These are phyloP conservation scores for Cryomyces antarcticus DNA, from an alignment of 495 filamentous ascomycete species.

Conservation along the genomic window DNA sequence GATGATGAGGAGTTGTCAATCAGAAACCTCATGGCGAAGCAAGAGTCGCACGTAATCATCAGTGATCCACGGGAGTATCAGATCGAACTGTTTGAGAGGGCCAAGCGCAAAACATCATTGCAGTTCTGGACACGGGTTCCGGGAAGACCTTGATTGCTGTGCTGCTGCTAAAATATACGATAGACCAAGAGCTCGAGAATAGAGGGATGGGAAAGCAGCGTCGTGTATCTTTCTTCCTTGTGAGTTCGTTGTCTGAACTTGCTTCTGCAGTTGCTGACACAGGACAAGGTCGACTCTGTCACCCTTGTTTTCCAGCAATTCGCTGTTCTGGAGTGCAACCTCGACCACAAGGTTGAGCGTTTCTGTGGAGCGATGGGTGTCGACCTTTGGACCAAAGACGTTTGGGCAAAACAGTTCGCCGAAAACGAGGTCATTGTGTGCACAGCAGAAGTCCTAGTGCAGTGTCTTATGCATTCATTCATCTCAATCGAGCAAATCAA, in stretches of 20 bases:
- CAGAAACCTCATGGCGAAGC: slow-evolving; percentile 18
- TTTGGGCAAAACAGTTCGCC: slow-evolving; percentile 46
- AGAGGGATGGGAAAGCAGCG: slow-evolving; percentile 36
- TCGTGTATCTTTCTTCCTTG: slow-evolving; percentile 70
- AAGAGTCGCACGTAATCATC: slow-evolving; percentile 32
- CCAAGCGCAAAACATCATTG: slow-evolving; percentile 80
- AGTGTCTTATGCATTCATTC: slow-evolving; percentile 62
- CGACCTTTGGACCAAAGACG: slow-evolving; percentile 42
- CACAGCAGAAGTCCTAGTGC: slow-evolving; percentile 70
- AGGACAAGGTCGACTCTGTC: slow-evolving; percentile 54
- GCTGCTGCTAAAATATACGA: slow-evolving; percentile 55
- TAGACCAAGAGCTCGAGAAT: slow-evolving; percentile 59
- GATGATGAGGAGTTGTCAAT: slow-evolving; percentile 24
- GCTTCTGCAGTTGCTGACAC: neutral
- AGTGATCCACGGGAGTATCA: slow-evolving; percentile 77
- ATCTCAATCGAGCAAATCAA: slow-evolving; percentile 73
- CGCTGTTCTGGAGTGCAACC: slow-evolving; percentile 61
- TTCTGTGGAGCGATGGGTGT: slow-evolving; percentile 56
- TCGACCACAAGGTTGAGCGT: slow-evolving; percentile 60
- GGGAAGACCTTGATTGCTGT: slow-evolving; percentile 94
- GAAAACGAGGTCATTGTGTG: slow-evolving; percentile 80
- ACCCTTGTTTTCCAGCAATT: slow-evolving; percentile 83
- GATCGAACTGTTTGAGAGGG: slow-evolving; percentile 74
- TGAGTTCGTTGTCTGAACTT: slow-evolving; percentile 11
- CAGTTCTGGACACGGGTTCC: slow-evolving; percentile 92